A percentile compares a stretch with the other conserved stretches of the same genome.
phyloP scores from a whole-genome alignment of 2,329 filamentous ascomycete genomes.

The Epichloe hybrida region DNA sequence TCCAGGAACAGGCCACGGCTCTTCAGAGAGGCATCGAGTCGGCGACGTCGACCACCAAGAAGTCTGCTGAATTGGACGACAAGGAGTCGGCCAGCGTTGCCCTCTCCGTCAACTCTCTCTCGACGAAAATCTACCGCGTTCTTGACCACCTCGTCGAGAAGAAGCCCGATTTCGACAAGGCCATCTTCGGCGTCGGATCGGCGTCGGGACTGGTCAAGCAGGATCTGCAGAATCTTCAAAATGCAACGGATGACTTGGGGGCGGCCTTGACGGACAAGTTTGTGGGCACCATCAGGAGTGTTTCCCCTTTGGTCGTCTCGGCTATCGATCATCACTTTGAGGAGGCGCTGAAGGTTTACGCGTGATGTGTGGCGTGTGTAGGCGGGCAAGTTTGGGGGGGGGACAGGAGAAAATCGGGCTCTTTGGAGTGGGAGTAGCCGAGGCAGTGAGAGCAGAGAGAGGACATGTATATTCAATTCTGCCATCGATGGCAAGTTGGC shows the following conservation, averaged over 20 bases:
- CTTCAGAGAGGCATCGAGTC: neutral
- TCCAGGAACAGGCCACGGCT: neutral
- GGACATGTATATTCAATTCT: too few relatives aligned
- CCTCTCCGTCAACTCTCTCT: neutral
- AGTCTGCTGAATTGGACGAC: neutral
- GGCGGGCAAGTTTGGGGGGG: neutral
- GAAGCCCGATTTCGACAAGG: slow-evolving; percentile 1
- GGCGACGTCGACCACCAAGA: neutral
- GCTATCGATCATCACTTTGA: slow-evolving; percentile 1
- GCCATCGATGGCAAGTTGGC: too few relatives aligned
- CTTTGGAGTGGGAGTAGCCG: neutral
- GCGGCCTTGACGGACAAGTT: neutral
- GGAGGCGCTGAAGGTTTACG: neutral
- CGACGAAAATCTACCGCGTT: neutral
- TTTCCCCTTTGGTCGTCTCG: neutral
- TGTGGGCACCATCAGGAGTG: neutral
- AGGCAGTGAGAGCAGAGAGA: too few relatives aligned
- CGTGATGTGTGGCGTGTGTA: neutral
- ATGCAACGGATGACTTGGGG: neutral
- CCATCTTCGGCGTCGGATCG: neutral
- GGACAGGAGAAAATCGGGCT: neutral
- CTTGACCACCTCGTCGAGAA: neutral
- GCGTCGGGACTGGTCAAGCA: slow-evolving; percentile 1
- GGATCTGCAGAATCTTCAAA: neutral
- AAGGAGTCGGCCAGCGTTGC: neutral